Percentiles rank a stretch among this genome's conserved stretches.
Evolutionary conservation across 169 alveolate species (phyloP).

Genomic region (Plasmodium falciparum): DNA sequence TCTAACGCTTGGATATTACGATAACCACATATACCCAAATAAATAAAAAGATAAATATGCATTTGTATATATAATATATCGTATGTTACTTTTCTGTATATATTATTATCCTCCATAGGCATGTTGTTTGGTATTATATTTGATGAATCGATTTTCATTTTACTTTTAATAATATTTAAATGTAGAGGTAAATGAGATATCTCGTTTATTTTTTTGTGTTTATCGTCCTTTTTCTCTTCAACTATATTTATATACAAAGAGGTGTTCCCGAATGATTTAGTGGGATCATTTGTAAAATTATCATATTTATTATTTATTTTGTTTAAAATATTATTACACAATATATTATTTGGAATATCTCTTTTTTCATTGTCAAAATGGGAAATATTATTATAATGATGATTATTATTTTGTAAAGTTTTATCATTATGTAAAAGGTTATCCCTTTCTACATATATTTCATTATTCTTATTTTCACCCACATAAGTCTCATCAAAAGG

Average conservation of each 20-base stretch:
- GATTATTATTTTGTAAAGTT: too few relatives aligned
- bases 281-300: too few relatives aligned
- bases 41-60: conserved; percentile 47
- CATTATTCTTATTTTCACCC: not conserved
- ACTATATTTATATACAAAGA: not conserved
- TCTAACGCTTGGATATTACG: not conserved
- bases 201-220: conserved; percentile 19
- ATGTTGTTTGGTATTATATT: conserved; percentile 25
- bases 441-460: not conserved
- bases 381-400: too few relatives aligned
- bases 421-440: not conserved
- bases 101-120: not conserved
- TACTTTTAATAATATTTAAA: conserved; percentile 19
- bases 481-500: not conserved
- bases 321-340: too few relatives aligned
- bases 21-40: conserved; percentile 33
- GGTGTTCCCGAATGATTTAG: too few relatives aligned
- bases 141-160: conserved; percentile 37
- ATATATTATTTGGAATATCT: too few relatives aligned
- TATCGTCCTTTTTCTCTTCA: not conserved
- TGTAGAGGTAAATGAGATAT: conserved; percentile 70
- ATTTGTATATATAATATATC: conserved; percentile 31
- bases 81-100: not conserved
- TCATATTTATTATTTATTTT: too few relatives aligned
- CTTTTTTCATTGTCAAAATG: too few relatives aligned